These are phyloP conservation scores for Xylaria longipes DNA, from an alignment of 495 filamentous ascomycete species.

Conservation along the genomic window DNA sequence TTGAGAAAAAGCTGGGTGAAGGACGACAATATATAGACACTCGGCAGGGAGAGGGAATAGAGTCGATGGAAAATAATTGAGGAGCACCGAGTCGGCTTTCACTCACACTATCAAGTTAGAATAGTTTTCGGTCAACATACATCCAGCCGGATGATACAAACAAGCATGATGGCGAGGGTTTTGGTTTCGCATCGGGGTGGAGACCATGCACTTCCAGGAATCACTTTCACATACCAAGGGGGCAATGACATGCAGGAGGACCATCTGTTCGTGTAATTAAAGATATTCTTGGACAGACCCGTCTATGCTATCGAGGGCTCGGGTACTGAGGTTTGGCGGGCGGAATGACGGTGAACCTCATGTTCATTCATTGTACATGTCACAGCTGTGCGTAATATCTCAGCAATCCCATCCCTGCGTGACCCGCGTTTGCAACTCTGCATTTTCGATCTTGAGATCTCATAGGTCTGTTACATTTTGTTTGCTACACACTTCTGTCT, in stretches of 20 bases:
- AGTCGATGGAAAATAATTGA: background rate
- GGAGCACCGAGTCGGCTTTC: background rate
- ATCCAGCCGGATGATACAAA: background rate
- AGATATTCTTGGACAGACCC: background rate
- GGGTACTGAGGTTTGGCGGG: background rate
- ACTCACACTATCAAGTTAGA: background rate
- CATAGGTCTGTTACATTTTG: conserved; percentile 11
- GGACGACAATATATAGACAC: background rate
- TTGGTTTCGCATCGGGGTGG: background rate
- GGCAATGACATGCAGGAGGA: background rate
- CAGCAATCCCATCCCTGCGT: background rate
- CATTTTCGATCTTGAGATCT: background rate
- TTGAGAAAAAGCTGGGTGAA: background rate
- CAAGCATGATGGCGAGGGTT: background rate
- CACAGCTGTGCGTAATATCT: background rate
- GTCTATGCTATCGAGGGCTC: background rate
- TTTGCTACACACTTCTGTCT: background rate
- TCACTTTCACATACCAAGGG: background rate
- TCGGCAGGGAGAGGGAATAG: background rate
- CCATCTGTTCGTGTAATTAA: background rate
- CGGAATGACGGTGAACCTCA: background rate
- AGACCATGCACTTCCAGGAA: background rate
- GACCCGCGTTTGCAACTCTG: background rate
- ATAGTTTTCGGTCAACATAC: background rate
- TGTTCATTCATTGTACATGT: background rate